Evolutionary conservation across 2,329 filamentous ascomycete genomes (phyloP).

Genomic region (Cadophora malorum): DNA sequence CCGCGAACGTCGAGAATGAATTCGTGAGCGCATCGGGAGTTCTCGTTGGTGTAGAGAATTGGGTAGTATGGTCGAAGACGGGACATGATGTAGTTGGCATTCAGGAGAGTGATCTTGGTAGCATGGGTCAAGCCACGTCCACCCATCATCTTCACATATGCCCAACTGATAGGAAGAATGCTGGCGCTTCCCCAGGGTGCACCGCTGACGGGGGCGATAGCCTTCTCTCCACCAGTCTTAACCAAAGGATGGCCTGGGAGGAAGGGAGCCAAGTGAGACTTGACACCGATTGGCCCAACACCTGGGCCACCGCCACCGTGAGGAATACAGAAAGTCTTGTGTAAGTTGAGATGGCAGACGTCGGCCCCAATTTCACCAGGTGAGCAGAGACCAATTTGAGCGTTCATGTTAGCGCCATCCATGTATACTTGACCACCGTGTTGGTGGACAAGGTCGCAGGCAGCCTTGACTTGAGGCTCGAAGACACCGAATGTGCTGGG

Average conservation of each 20-base stretch:
- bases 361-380: constrained; percentile 95
- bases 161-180: constrained; percentile 93
- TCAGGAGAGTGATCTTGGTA: constrained; percentile 91
- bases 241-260: constrained; percentile 72
- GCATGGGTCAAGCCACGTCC: constrained; percentile 82
- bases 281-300: constrained; percentile 92
- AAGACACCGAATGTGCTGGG: constrained; percentile 95
- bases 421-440: constrained; percentile 96
- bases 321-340: constrained; percentile 99
- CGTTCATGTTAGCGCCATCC: constrained; percentile 99
- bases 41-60: constrained; percentile 91
- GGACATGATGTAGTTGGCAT: constrained; percentile 95
- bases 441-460: constrained; percentile 83
- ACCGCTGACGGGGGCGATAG: constrained; percentile 77
- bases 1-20: constrained; percentile 91
- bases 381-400: constrained; percentile 93
- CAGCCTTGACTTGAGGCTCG: constrained; percentile 86
- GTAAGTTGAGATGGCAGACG: constrained; percentile 95
- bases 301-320: constrained; percentile 94
- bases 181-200: constrained; percentile 87
- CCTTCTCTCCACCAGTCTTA: constrained; percentile 60
- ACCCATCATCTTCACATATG: constrained; percentile 95
- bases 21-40: constrained; percentile 91
- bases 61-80: constrained; percentile 85
- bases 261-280: constrained; percentile 77